phyloP scores from a whole-genome alignment of 2,329 filamentous ascomycete genomes.

The Colletotrichum sidae region DNA sequence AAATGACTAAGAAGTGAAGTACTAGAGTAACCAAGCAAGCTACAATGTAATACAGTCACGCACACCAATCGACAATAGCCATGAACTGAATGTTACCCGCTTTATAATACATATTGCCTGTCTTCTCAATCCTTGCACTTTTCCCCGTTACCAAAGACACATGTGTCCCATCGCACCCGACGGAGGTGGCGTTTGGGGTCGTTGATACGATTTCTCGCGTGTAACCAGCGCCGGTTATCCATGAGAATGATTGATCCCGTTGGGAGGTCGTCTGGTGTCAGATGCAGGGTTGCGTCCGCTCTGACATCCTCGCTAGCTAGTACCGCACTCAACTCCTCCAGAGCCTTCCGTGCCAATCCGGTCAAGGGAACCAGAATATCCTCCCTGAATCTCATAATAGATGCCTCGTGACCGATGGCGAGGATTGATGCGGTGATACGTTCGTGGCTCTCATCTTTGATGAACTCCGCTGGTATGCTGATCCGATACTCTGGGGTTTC shows the following conservation, averaged over 20 bases:
- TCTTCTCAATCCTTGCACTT: too few relatives aligned
- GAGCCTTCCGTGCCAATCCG: constrained; percentile 38
- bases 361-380: constrained; percentile 47
- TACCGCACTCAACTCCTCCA: constrained; percentile 42
- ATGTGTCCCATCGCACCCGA: constrained; percentile 49
- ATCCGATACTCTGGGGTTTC: constrained; percentile 46
- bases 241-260: constrained; percentile 46
- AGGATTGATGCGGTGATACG: constrained; percentile 43
- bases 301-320: constrained; percentile 37
- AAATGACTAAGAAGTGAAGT: too few relatives aligned
- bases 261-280: constrained; percentile 43
- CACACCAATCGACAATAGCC: too few relatives aligned
- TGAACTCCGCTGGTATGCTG: constrained; percentile 48
- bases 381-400: constrained; percentile 45
- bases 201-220: constrained; percentile 46
- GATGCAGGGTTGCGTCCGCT: constrained; percentile 39
- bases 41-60: too few relatives aligned
- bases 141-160: constrained; percentile 38
- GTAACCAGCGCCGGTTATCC: constrained; percentile 50
- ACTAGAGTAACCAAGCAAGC: too few relatives aligned
- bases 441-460: constrained; percentile 41
- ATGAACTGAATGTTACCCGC: too few relatives aligned
- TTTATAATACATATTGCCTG: too few relatives aligned
- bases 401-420: constrained; percentile 9
- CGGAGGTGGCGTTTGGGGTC: constrained; percentile 50